Conservation (phyloP, 768 basidiomycete genomes). For the Phallus indusiatus region DNA sequence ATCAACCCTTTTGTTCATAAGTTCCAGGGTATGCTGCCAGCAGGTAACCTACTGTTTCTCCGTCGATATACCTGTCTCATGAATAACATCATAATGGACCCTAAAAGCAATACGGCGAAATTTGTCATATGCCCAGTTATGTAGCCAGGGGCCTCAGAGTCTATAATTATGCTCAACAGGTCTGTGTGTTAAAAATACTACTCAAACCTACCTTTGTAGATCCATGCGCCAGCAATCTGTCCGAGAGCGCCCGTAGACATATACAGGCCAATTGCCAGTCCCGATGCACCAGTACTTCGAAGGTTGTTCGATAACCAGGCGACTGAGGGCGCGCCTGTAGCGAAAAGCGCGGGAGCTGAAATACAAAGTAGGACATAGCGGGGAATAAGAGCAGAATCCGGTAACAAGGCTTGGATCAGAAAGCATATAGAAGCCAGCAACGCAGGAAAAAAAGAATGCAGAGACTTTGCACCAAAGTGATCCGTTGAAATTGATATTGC, state of each 20-base stretch:
- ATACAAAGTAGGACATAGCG: conserved; percentile 26
- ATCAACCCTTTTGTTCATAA: background rate
- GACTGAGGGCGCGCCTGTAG: conserved; percentile 25
- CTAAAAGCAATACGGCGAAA: conserved; percentile 21
- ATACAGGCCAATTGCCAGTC: conserved; percentile 24
- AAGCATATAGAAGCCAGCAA: conserved; percentile 10
- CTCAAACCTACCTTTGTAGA: background rate
- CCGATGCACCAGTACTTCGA: conserved; percentile 20
- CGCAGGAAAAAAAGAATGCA: background rate
- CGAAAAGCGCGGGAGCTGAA: conserved; percentile 24
- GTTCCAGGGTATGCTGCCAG: background rate
- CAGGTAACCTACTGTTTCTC: background rate
- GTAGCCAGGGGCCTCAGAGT: conserved; percentile 22
- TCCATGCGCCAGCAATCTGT: conserved; percentile 22
- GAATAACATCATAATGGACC: background rate
- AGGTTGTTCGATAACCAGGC: conserved; percentile 29
- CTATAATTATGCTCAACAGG: conserved; percentile 16
- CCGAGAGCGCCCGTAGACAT: conserved; percentile 25
- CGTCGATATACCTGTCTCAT: background rate
- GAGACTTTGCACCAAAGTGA: conserved; percentile 11
- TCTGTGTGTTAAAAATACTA: conserved; percentile 17
- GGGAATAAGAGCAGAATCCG: conserved; percentile 15
- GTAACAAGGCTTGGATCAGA: conserved; percentile 17
- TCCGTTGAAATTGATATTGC: conserved; percentile 17
- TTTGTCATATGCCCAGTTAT: conserved; percentile 29